Evolutionary conservation across 805 yeast species (phyloP).

Genomic region (Kodamaea restingae): DNA sequence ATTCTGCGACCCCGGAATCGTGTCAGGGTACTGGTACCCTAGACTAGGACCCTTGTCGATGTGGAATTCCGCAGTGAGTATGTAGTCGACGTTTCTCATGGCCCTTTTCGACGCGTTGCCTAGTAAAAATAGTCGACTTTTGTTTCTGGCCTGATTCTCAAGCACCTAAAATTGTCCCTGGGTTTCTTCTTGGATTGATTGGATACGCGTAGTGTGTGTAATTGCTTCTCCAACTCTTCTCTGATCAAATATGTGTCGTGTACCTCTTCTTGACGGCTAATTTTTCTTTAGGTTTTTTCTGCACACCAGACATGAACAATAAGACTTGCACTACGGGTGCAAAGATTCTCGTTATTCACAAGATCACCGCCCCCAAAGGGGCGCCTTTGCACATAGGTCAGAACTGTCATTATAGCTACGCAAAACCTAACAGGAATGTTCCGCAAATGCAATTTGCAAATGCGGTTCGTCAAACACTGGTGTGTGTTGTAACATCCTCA

Average conservation of each 20-base stretch:
- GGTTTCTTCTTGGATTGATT: too few species aligned
- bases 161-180: background rate
- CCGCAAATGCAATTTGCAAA: too few species aligned
- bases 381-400: too few species aligned
- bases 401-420: too few species aligned
- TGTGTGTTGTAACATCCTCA: too few species aligned
- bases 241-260: too few species aligned
- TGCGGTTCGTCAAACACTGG: too few species aligned
- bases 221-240: background rate
- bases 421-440: background rate
- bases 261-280: background rate
- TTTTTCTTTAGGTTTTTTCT: slow-evolving; percentile 1
- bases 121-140: background rate
- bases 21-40: slow-evolving; percentile 54
- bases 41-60: slow-evolving; percentile 69
- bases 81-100: slow-evolving; percentile 45
- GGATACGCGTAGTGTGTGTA: background rate
- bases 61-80: slow-evolving; percentile 76
- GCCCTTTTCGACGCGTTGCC: background rate
- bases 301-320: background rate
- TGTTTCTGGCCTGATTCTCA: background rate
- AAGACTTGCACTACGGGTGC: background rate
- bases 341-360: background rate
- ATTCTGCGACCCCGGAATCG: slow-evolving; percentile 34
- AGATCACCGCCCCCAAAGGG: too few species aligned